Conservation (phyloP, 495 filamentous ascomycete genomes). For the Aspergillus sclerotiicarbonarius region DNA sequence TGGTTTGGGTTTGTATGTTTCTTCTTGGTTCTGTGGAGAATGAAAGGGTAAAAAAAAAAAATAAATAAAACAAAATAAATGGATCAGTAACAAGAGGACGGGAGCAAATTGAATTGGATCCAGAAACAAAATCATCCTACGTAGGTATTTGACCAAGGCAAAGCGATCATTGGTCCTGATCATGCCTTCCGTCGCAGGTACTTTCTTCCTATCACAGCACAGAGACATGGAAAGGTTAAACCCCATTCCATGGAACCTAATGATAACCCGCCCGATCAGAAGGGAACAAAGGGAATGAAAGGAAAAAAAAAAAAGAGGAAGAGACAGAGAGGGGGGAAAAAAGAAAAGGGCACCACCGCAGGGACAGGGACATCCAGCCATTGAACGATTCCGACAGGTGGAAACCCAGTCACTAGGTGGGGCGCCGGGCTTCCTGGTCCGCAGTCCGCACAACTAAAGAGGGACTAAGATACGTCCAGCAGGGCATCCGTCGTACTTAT, state of each 20-base stretch:
- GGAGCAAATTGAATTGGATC: too few species aligned
- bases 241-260: too few species aligned
- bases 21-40: too few species aligned
- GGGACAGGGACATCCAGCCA: background rate
- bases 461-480: background rate
- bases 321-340: slow-evolving; percentile 4
- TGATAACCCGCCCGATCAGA: background rate
- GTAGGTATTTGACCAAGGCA: too few species aligned
- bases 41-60: too few species aligned
- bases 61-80: too few species aligned
- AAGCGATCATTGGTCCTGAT: too few species aligned
- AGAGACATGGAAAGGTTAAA: background rate
- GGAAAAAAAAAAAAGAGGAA: background rate
- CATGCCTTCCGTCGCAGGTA: too few species aligned
- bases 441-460: too few species aligned
- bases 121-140: too few species aligned
- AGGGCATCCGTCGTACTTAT: background rate
- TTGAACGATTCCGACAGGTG: slow-evolving; percentile 12
- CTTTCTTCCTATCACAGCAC: background rate
- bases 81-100: too few species aligned
- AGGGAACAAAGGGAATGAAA: slow-evolving; percentile 1
- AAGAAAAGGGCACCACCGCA: background rate
- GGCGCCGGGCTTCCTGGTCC: background rate
- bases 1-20: too few species aligned
- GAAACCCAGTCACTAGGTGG: slow-evolving; percentile 5